phyloP scores from a whole-genome alignment of 2,329 filamentous ascomycete genomes.

The Tolypocladium album region DNA sequence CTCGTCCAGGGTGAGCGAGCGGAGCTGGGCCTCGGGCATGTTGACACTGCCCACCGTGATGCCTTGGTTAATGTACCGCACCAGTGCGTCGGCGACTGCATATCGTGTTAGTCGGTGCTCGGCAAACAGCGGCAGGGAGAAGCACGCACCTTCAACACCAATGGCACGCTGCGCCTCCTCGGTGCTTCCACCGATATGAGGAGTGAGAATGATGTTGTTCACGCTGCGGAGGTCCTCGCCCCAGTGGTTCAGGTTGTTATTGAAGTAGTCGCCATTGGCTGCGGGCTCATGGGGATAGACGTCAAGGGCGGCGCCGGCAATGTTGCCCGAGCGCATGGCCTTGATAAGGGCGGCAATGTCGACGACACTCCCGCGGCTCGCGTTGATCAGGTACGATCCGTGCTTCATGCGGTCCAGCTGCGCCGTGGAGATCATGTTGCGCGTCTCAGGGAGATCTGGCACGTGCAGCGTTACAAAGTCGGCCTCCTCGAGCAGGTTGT shows the following conservation, averaged over 20 bases:
- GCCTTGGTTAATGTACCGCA: conserved; percentile 93
- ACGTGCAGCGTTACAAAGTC: conserved; percentile 96
- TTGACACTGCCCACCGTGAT: conserved; percentile 88
- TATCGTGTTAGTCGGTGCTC: background rate
- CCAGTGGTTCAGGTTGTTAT: conserved; percentile 71
- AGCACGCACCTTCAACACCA: conserved; percentile 60
- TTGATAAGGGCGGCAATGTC: conserved; percentile 88
- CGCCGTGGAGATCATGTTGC: conserved; percentile 73
- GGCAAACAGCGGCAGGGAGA: background rate
- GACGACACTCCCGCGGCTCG: conserved; percentile 84
- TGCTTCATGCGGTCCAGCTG: conserved; percentile 85
- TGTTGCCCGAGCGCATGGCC: conserved; percentile 72
- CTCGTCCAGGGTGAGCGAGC: conserved; percentile 84
- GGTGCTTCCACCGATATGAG: conserved; percentile 94
- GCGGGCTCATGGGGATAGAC: conserved; percentile 92
- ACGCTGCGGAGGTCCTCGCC: conserved; percentile 72
- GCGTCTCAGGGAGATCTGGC: conserved; percentile 85
- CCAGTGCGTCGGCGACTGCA: conserved; percentile 69
- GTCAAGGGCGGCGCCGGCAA: conserved; percentile 91
- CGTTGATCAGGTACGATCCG: conserved; percentile 92
- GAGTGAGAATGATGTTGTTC: conserved; percentile 89
- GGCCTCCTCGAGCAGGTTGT: conserved; percentile 63
- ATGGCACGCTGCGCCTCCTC: conserved; percentile 97
- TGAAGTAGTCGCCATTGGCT: conserved; percentile 94
- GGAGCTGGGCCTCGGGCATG: conserved; percentile 85